A percentile compares a stretch with the other conserved stretches of the same genome.
Conservation (phyloP, 2,329 filamentous ascomycete genomes). For the Hirsutella minnesotensis region DNA sequence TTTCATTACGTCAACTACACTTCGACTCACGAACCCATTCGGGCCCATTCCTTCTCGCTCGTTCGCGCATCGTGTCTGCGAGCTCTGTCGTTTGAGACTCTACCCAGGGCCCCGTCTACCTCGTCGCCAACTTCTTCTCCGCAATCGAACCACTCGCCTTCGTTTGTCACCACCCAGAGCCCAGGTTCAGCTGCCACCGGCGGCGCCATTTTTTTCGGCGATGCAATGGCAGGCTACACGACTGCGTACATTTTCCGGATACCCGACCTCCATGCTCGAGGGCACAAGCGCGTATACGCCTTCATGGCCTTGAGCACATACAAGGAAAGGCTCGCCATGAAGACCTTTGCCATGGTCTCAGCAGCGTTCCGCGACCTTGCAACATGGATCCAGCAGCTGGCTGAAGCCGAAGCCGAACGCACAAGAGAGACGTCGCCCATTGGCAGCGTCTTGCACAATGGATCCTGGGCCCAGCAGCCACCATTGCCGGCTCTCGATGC, state of each 20-base stretch:
- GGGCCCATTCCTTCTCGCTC: constrained; percentile 52
- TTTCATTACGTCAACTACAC: constrained; percentile 57
- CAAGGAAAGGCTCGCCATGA: constrained; percentile 53
- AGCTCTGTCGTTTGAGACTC: constrained; percentile 54
- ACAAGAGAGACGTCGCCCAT: constrained; percentile 30
- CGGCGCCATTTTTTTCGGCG: constrained; percentile 58
- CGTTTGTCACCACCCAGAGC: constrained; percentile 43
- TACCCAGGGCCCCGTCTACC: constrained; percentile 42
- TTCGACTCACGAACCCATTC: constrained; percentile 53
- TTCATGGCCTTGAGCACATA: constrained; percentile 55
- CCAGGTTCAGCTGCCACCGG: constrained; percentile 44
- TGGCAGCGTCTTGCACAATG: constrained; percentile 26
- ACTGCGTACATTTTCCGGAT: constrained; percentile 62
- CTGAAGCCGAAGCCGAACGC: constrained; percentile 50
- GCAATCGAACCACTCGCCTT: constrained; percentile 26
- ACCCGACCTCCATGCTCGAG: constrained; percentile 54
- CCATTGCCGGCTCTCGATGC: constrained; percentile 16
- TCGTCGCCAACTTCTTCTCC: constrained; percentile 25
- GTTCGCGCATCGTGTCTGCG: constrained; percentile 55
- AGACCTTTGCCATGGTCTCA: constrained; percentile 51
- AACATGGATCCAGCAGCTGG: constrained; percentile 52
- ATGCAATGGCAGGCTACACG: constrained; percentile 52
- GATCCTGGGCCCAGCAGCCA: constrained; percentile 17
- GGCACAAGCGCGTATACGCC: constrained; percentile 57
- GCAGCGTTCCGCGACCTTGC: constrained; percentile 52